Base-by-base conservation (phyloP, 768 basidiomycete genomes). In the Paxillus rubicundulus region DNA sequence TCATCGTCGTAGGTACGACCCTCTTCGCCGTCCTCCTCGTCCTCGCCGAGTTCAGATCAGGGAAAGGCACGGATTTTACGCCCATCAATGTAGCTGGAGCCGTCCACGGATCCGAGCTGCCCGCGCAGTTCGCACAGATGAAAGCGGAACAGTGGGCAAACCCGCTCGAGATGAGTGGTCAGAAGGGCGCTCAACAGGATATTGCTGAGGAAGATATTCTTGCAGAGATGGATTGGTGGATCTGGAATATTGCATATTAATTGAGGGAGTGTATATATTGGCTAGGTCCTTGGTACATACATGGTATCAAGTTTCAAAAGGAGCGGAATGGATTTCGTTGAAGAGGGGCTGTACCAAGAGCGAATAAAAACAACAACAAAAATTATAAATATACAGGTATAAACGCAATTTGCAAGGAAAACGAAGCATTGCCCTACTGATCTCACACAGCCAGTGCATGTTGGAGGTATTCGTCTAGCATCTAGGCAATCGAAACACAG, bases 381-480 rank as follows among this genome's bases (percentile, higher is more conserved):
- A 52, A 52, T 30, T 24, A 39, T 28, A 45, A 50, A 30, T 50
- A 50, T 32, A 17, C 9, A 18, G 37, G 37, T 38, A 38, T 38
- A 38, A 17, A 12, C 17, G n/a, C 37, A 2, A 38, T 17, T 14
- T 43, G 7, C 45, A 24, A 52, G 44, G 14, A 14, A 39, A 45
- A 20, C 12, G 37, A 50, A 42, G 21, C 9, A 42, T 24, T 49
- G 17, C n/a, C 42, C 40, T 17, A 44, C 46, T 47, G n/a, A 24
- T 30, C 48, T 63, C 57, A 65, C 24, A 55, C 45, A 9, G 53
- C 45, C 44, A 65, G 24, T 13, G 57, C 69, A n/a, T 58, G 61
- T 24, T 53, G 58, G 34, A 69, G 61, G 43, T 70, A 69, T 45
- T 69, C 67, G 51, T 69, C 67, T 24, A 69, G 58, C 32, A 47